These are phyloP conservation scores for Lablab purpureus DNA, from an alignment of 306 rosid species.

Conservation along the genomic window DNA sequence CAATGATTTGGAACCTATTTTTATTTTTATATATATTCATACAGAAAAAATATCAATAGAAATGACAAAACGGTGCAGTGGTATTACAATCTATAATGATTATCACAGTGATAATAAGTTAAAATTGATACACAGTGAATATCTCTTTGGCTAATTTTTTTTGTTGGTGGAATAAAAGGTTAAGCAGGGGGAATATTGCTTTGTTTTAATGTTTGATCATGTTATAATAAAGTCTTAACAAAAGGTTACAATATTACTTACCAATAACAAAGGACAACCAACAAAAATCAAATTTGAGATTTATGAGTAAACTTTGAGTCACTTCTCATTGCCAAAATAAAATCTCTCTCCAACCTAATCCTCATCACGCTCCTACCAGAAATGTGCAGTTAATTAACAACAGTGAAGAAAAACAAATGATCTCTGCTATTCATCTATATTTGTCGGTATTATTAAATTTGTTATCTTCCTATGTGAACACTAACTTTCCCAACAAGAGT, in stretches of 20 bases:
- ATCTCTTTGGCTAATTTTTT: not conserved
- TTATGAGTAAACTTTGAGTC: slow-evolving; percentile 4
- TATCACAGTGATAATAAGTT: slow-evolving; percentile 23
- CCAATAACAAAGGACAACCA: not conserved
- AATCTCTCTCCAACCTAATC: too few relatives aligned
- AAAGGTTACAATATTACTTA: not conserved
- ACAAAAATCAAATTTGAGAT: slow-evolving; percentile 15
- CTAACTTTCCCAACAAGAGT: not conserved
- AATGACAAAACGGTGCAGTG: slow-evolving; percentile 21
- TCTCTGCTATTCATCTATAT: not conserved
- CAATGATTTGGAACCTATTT: not conserved
- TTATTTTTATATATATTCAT: not conserved
- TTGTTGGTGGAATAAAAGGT: not conserved
- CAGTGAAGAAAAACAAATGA: not conserved
- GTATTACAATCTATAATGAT: slow-evolving; percentile 11
- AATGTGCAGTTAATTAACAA: not conserved
- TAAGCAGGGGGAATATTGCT: slow-evolving; percentile 3
- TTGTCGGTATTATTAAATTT: not conserved
- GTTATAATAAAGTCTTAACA: slow-evolving; percentile 13
- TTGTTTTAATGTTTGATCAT: slow-evolving; percentile 16
- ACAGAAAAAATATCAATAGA: not conserved
- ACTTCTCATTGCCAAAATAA: not conserved
- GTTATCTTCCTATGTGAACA: not conserved
- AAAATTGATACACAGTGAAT: not conserved
- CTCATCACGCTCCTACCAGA: not conserved